phyloP scores from a whole-genome alignment of 2,329 filamentous ascomycete species.

The Myriangium duriaei region DNA sequence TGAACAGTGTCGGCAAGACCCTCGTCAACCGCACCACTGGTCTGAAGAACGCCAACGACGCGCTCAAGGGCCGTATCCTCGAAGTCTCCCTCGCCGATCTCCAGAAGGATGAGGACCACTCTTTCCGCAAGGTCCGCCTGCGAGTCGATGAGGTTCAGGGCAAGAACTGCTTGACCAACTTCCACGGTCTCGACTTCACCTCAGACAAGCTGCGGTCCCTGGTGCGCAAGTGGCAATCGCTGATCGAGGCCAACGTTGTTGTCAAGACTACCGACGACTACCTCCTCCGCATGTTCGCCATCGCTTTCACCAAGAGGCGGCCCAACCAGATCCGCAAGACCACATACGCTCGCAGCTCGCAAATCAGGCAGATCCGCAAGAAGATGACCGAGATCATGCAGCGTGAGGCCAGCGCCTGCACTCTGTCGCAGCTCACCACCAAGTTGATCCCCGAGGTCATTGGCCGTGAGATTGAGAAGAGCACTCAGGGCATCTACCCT shows the following conservation, averaged over 20 bases:
- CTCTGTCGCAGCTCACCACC: constrained; percentile 87
- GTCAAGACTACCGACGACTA: constrained; percentile 99
- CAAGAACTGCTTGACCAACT: constrained; percentile 99
- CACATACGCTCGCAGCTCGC: constrained; percentile 91
- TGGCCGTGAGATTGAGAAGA: constrained; percentile 99
- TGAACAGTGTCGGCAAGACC: constrained; percentile 89
- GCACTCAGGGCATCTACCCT: constrained; percentile 98
- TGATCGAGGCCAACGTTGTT: constrained; percentile 99
- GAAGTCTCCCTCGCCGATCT: constrained; percentile 98
- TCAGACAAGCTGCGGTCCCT: constrained; percentile 99
- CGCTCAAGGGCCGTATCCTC: constrained; percentile 96
- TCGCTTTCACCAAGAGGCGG: constrained; percentile 97
- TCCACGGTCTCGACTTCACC: constrained; percentile 99
- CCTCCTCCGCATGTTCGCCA: constrained; percentile 96
- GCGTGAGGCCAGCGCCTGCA: constrained; percentile 89
- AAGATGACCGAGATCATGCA: constrained; percentile 99
- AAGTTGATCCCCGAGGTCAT: constrained; percentile 99
- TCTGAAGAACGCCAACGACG: constrained; percentile 99
- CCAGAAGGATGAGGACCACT: constrained; percentile 99
- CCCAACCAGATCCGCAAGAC: constrained; percentile 99
- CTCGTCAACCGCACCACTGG: constrained; percentile 98
- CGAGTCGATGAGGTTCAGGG: constrained; percentile 97
- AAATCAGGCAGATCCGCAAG: constrained; percentile 95
- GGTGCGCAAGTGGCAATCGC: constrained; percentile 98
- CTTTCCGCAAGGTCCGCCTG: constrained; percentile 99